These are phyloP conservation scores for Fusarium sp. DNA, from an alignment of 2,329 filamentous ascomycete genomes.

Conservation along the genomic window DNA sequence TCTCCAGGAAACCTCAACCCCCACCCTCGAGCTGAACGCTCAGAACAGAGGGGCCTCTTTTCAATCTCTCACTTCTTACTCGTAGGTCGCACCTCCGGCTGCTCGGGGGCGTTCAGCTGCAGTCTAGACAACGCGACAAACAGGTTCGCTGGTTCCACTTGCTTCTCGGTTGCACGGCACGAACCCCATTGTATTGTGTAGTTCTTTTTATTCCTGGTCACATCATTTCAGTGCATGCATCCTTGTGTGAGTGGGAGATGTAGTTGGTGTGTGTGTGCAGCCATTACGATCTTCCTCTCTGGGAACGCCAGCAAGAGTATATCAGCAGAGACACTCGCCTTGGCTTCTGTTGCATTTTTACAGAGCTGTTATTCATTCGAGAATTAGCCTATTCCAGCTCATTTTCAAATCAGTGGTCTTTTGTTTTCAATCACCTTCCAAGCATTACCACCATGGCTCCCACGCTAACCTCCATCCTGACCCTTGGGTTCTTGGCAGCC, in stretches of 20 bases:
- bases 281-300: background rate
- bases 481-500: slow-evolving; percentile 1
- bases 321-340: background rate
- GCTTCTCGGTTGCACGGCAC: background rate
- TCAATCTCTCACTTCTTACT: background rate
- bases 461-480: background rate
- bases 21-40: background rate
- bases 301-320: background rate
- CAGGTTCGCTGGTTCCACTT: background rate
- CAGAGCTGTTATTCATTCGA: background rate
- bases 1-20: background rate
- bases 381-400: background rate
- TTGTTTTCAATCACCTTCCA: background rate
- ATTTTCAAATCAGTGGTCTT: background rate
- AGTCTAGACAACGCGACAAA: slow-evolving; percentile 2
- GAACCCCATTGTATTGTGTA: slow-evolving; percentile 2
- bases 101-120: background rate
- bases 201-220: background rate
- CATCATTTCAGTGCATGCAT: background rate
- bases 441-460: background rate
- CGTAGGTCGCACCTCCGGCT: background rate
- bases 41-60: background rate
- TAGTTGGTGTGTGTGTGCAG: background rate
- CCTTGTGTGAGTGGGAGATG: background rate
- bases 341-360: background rate